These are phyloP conservation scores for Cruciata laevipes DNA, from an alignment of 257 asterid species.

Conservation along the genomic window DNA sequence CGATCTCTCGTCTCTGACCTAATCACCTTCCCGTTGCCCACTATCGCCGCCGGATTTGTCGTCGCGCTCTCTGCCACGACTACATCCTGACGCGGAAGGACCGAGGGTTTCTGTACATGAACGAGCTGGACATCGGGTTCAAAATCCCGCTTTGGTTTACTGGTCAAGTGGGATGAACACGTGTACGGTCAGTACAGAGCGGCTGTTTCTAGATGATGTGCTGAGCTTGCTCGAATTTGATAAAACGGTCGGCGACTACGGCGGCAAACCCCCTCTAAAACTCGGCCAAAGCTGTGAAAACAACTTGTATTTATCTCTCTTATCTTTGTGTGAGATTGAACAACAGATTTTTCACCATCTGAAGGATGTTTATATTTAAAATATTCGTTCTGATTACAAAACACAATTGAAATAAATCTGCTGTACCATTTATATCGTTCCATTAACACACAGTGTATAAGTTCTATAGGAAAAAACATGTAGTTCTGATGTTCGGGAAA, in stretches of 20 bases:
- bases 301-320: too few relatives aligned
- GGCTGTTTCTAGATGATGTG: slow-evolving; percentile 30
- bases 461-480: neutral
- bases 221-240: slow-evolving; percentile 30
- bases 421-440: neutral
- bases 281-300: neutral
- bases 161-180: slow-evolving; percentile 37
- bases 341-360: too few relatives aligned
- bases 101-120: slow-evolving; percentile 46
- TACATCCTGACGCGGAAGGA: slow-evolving; percentile 48
- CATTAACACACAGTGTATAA: neutral
- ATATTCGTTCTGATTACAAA: too few relatives aligned
- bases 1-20: slow-evolving; percentile 46
- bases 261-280: slow-evolving; percentile 1
- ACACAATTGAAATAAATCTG: neutral
- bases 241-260: slow-evolving; percentile 38
- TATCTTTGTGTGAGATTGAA: neutral
- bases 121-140: slow-evolving; percentile 41
- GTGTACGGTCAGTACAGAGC: slow-evolving; percentile 36
- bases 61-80: slow-evolving; percentile 54
- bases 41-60: slow-evolving; percentile 55
- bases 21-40: slow-evolving; percentile 55
- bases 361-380: too few relatives aligned
- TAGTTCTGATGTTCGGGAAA: neutral
- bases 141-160: slow-evolving; percentile 39